Evolutionary conservation across 1,284 basidiomycete species (phyloP).

Genomic region (Golubevia pallescens): DNA sequence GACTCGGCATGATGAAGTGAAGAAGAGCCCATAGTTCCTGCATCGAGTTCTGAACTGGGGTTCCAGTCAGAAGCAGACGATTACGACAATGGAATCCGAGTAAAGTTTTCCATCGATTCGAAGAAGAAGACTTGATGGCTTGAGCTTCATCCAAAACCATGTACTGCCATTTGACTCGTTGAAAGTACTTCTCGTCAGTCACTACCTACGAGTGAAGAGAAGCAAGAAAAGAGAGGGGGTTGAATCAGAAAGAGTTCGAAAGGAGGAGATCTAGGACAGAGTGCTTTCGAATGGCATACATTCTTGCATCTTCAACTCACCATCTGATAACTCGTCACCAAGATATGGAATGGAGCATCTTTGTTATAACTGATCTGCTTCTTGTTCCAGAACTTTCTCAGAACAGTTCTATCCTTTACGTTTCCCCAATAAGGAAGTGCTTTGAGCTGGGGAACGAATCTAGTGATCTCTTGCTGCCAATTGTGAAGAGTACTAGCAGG

Average conservation of each 20-base stretch:
- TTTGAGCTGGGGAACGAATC: constrained; percentile 62
- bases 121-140: constrained; percentile 63
- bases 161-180: constrained; percentile 65
- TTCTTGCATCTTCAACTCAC: constrained; percentile 10
- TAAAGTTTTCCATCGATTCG: constrained; percentile 62
- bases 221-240: neutral
- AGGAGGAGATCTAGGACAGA: neutral
- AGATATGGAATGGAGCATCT: constrained; percentile 62
- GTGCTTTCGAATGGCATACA: neutral
- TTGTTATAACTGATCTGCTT: constrained; percentile 64
- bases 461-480: constrained; percentile 64
- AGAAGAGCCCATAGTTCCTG: constrained; percentile 64
- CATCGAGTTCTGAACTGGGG: constrained; percentile 65
- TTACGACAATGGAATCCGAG: constrained; percentile 64
- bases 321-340: constrained; percentile 63
- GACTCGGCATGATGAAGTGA: constrained; percentile 64
- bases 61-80: constrained; percentile 60
- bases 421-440: constrained; percentile 64
- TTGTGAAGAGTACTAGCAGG: constrained; percentile 64
- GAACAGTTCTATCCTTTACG: constrained; percentile 61
- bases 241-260: constrained; percentile 21
- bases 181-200: constrained; percentile 63
- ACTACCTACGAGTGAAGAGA: neutral
- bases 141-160: constrained; percentile 65
- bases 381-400: constrained; percentile 64